Conservation (phyloP, 805 yeast genomes). For the Wickerhamiella dianesei region DNA sequence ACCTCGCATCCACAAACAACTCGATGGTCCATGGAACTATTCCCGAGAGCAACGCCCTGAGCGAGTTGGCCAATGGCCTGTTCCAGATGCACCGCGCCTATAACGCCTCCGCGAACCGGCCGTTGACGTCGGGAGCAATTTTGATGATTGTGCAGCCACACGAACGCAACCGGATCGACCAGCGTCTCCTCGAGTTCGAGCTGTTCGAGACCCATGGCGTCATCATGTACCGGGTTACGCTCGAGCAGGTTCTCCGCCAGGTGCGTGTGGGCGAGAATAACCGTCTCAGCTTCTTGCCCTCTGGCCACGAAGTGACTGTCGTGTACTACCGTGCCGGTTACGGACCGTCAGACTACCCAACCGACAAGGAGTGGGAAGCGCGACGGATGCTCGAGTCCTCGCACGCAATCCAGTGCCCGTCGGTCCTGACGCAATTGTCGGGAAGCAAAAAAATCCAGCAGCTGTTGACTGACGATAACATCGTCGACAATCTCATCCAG, state of each 20-base stretch:
- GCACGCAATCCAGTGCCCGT: constrained; percentile 81
- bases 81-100: constrained; percentile 53
- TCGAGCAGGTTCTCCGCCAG: constrained; percentile 40
- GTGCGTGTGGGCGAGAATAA: constrained; percentile 27
- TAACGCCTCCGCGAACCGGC: constrained; percentile 10
- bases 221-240: constrained; percentile 50
- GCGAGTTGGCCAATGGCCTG: constrained; percentile 52
- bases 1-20: constrained; percentile 29
- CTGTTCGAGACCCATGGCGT: constrained; percentile 44
- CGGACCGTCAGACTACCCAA: constrained; percentile 63
- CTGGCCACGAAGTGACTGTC: constrained; percentile 65
- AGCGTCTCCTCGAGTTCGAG: constrained; percentile 65
- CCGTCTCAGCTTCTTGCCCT: constrained; percentile 37
- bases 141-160: constrained; percentile 70
- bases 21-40: constrained; percentile 30
- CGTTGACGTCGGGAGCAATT: constrained; percentile 29
- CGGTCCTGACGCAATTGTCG: constrained; percentile 72
- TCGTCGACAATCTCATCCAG: constrained; percentile 35
- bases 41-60: constrained; percentile 56
- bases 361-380: constrained; percentile 61
- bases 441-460: constrained; percentile 95
- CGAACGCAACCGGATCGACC: constrained; percentile 87
- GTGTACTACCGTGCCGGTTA: constrained; percentile 88
- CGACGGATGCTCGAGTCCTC: constrained; percentile 61
- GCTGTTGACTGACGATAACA: constrained; percentile 45